A percentile compares a stretch with the other conserved stretches of the same genome.
phyloP scores from a whole-genome alignment of 163 green algal species.

The Scenedesmus sp. region DNA sequence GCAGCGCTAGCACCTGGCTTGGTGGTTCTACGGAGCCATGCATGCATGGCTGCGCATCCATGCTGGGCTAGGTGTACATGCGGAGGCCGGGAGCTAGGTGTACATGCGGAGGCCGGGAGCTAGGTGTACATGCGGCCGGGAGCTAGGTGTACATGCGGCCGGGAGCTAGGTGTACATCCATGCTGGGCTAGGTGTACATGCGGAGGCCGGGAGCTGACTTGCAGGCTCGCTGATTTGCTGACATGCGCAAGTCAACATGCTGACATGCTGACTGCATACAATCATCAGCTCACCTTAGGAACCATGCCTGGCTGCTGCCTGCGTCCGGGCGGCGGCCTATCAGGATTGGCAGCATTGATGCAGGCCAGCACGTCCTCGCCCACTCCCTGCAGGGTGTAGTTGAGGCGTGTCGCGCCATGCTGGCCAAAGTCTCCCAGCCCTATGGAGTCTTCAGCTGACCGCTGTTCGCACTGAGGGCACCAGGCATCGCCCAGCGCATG shows the following conservation, averaged over 20 bases:
- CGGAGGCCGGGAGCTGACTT: neutral
- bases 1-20: neutral
- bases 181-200: no score
- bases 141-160: no score
- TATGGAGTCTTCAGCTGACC: neutral
- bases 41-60: neutral
- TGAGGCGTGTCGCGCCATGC: neutral
- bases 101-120: no score
- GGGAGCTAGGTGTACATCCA: no score
- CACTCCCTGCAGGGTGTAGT: neutral
- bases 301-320: neutral
- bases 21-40: neutral
- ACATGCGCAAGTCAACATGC: neutral
- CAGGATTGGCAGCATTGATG: neutral
- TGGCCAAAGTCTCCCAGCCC: slow-evolving; percentile 6
- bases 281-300: neutral
- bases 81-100: neutral
- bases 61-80: no score
- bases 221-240: neutral
- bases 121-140: no score
- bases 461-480: neutral
- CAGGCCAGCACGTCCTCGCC: neutral
- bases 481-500: neutral
- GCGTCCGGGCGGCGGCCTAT: neutral
- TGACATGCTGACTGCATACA: neutral